phyloP scores from a whole-genome alignment of 345 rosid species.

The Populus deltoides region DNA sequence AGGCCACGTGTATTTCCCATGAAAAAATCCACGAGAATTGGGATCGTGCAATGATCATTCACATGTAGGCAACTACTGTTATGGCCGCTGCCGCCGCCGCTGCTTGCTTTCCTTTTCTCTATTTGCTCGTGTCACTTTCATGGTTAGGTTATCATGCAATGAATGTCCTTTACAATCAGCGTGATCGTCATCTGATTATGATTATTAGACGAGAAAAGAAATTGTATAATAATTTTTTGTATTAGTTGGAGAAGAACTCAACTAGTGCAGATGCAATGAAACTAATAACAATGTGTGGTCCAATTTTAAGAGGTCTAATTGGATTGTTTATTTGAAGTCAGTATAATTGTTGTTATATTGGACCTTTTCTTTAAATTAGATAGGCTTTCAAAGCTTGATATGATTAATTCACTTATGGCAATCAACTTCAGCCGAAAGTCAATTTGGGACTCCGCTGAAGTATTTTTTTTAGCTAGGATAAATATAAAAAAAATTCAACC shows the following conservation, averaged over 20 bases:
- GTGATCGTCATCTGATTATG: background rate
- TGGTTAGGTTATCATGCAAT: background rate
- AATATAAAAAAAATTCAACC: too few relatives aligned
- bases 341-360: too few relatives aligned
- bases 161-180: background rate
- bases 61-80: background rate
- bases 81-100: background rate
- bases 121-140: background rate
- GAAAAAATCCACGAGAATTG: background rate
- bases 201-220: background rate
- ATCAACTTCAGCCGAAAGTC: too few relatives aligned
- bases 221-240: background rate
- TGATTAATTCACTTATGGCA: too few relatives aligned
- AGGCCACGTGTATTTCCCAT: background rate
- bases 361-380: too few relatives aligned
- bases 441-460: fast-evolving
- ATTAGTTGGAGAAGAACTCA: background rate
- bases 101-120: background rate
- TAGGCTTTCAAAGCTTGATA: too few relatives aligned
- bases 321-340: too few relatives aligned
- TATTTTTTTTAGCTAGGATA: too few relatives aligned
- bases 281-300: too few relatives aligned
- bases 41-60: background rate
- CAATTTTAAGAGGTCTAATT: too few relatives aligned
- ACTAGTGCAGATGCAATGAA: slow-evolving; percentile 3